Conservation (phyloP, 2,329 filamentous ascomycete species). For the Sphaceloma murrayae region DNA sequence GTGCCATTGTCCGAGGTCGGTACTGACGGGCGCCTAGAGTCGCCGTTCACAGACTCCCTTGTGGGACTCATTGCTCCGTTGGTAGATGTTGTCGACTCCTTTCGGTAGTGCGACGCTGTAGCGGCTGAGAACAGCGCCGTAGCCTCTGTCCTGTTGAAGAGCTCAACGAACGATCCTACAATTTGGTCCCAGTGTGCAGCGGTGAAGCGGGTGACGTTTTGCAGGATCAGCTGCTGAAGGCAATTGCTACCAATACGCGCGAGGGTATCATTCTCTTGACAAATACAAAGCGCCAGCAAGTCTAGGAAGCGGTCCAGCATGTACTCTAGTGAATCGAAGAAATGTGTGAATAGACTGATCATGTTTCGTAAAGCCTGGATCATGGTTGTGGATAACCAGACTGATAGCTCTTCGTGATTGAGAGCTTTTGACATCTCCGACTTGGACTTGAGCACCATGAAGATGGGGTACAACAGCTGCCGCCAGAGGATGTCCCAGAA, state of each 20-base stretch:
- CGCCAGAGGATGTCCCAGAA: slow-evolving; percentile 99
- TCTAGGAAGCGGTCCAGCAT: slow-evolving; percentile 98
- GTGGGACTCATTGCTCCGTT: slow-evolving; percentile 30
- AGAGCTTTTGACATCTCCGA: slow-evolving; percentile 93
- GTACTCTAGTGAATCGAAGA: slow-evolving; percentile 90
- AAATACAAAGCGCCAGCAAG: slow-evolving; percentile 88
- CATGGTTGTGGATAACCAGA: slow-evolving; percentile 99
- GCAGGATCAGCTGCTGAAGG: slow-evolving; percentile 87
- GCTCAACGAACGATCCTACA: slow-evolving; percentile 87
- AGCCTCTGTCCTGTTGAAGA: slow-evolving; percentile 90
- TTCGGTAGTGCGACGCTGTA: slow-evolving; percentile 37
- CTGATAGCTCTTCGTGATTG: slow-evolving; percentile 92
- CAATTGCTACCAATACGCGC: slow-evolving; percentile 97
- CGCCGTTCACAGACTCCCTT: not conserved
- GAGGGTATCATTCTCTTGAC: slow-evolving; percentile 97
- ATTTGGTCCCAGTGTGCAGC: slow-evolving; percentile 87
- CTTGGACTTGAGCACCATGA: slow-evolving; percentile 92
- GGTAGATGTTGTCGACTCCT: slow-evolving; percentile 17
- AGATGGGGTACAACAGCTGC: slow-evolving; percentile 94
- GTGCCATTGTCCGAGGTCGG: slow-evolving; percentile 20
- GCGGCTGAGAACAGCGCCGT: slow-evolving; percentile 90
- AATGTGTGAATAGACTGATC: slow-evolving; percentile 98
- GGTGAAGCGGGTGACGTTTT: slow-evolving; percentile 89
- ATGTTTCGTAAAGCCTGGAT: slow-evolving; percentile 97
- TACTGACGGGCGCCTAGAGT: slow-evolving; percentile 16